Percentiles rank a stretch among this genome's conserved stretches.
Conservation (phyloP, 1,284 basidiomycete genomes). For the Sutorius eximius region DNA sequence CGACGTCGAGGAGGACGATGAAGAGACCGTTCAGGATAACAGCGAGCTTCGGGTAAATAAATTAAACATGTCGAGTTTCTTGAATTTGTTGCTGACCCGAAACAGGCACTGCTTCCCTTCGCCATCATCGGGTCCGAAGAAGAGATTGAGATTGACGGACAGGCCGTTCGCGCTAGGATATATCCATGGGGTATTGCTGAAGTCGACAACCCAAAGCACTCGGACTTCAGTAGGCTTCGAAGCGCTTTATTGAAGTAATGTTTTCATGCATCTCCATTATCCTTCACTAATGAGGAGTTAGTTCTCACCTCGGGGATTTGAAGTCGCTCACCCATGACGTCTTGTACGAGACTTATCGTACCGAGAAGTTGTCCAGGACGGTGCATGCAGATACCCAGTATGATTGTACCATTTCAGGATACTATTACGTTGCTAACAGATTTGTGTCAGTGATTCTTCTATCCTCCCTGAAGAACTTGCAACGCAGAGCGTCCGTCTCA, state of each 20-base stretch:
- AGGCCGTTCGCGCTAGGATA: conserved; percentile 87
- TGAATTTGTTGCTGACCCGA: conserved; percentile 1
- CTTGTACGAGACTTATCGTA: conserved; percentile 94
- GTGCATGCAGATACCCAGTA: conserved; percentile 85
- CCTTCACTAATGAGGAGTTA: conserved; percentile 35
- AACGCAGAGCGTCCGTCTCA: conserved; percentile 93
- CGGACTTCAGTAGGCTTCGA: conserved; percentile 92
- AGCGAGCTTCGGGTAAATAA: conserved; percentile 79
- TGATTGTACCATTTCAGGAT: conserved; percentile 30
- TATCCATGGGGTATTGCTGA: conserved; percentile 99
- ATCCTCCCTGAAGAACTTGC: conserved; percentile 95
- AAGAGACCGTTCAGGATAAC: conserved; percentile 98
- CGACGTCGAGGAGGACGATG: conserved; percentile 98
- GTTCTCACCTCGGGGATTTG: conserved; percentile 92
- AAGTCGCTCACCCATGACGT: conserved; percentile 97
- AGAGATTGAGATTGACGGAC: conserved; percentile 91
- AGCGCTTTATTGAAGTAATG: conserved; percentile 85
- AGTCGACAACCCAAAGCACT: conserved; percentile 98
- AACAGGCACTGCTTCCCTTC: conserved; percentile 87
- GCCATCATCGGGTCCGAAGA: conserved; percentile 98
- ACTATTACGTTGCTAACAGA: conserved; percentile 15
- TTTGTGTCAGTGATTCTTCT: conserved; percentile 67
- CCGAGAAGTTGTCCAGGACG: conserved; percentile 94
- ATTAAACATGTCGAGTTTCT: background rate
- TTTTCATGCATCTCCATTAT: background rate